Evolutionary conservation across 306 rosid genomes (phyloP).

Genomic region (Cucurbita moschata): DNA sequence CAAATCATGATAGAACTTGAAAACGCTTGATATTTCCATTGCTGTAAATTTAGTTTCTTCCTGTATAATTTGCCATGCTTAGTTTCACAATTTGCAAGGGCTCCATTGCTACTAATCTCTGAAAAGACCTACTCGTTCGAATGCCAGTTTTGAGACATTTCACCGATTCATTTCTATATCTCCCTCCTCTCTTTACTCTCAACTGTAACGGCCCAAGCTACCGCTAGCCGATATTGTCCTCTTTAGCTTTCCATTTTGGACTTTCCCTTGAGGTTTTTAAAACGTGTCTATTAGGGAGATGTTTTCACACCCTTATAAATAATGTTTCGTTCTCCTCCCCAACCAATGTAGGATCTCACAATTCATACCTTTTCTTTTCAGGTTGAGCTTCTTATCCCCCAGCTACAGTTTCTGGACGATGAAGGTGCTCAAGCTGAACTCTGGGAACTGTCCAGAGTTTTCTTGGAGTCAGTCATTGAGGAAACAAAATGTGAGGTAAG

Average conservation of each 20-base stretch:
- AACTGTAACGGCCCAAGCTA: too few species aligned
- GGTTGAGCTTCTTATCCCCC: conserved; percentile 97
- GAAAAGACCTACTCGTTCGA: neutral
- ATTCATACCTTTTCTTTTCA: conserved; percentile 8
- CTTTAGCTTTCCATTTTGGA: too few species aligned
- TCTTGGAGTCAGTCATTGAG: conserved; percentile 62
- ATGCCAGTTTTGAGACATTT: neutral
- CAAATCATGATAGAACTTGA: neutral
- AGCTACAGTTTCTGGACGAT: conserved; percentile 83
- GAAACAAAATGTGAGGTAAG: conserved; percentile 50
- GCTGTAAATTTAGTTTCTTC: neutral
- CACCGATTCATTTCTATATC: neutral
- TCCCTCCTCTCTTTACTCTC: too few species aligned
- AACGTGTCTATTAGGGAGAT: too few species aligned
- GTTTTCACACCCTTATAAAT: too few species aligned
- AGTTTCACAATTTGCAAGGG: neutral
- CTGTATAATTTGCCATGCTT: neutral
- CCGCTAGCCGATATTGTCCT: too few species aligned
- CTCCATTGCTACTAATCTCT: neutral
- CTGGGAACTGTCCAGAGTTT: conserved; percentile 73
- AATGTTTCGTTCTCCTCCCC: too few species aligned
- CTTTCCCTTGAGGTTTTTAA: too few species aligned
- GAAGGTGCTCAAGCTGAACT: conserved; percentile 97
- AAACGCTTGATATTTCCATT: neutral
- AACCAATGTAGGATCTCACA: too few species aligned